These are phyloP conservation scores for Ustilago vetiveriae DNA, from an alignment of 1,284 basidiomycete genomes.

Conservation along the genomic window DNA sequence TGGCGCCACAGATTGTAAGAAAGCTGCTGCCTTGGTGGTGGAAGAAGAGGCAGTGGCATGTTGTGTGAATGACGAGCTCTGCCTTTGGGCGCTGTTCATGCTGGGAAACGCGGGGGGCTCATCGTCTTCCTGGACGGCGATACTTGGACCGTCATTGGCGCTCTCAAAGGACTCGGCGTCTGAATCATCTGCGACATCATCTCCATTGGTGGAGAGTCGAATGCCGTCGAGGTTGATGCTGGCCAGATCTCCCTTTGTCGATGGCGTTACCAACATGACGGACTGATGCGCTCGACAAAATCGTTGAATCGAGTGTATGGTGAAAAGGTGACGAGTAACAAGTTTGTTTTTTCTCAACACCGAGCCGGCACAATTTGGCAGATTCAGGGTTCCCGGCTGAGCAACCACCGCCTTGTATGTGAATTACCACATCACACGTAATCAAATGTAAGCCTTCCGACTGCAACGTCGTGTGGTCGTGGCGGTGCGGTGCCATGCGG, in stretches of 20 bases:
- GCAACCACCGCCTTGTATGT: too few relatives aligned
- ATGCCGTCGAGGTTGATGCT: conserved; percentile 31
- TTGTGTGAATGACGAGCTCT: conserved; percentile 48
- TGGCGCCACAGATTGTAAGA: conserved; percentile 37
- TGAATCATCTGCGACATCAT: conserved; percentile 16
- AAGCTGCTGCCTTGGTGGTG: conserved; percentile 10
- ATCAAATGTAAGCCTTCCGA: conserved; percentile 11
- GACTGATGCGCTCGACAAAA: background rate
- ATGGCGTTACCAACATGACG: background rate
- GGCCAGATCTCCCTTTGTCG: conserved; percentile 5
- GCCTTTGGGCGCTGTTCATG: conserved; percentile 80
- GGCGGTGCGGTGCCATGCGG: conserved; percentile 18
- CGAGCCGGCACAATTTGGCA: conserved; percentile 17
- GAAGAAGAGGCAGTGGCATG: background rate
- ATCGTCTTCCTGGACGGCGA: conserved; percentile 69
- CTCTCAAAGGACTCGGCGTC: conserved; percentile 25
- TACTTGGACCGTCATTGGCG: conserved; percentile 14
- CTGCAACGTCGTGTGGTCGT: too few relatives aligned
- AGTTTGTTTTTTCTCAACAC: background rate
- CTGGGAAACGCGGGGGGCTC: conserved; percentile 88
- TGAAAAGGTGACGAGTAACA: too few relatives aligned
- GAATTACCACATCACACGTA: conserved; percentile 6
- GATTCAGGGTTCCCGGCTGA: conserved; percentile 3
- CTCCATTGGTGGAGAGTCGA: conserved; percentile 5
- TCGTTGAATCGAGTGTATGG: too few relatives aligned